A percentile compares a stretch with the other conserved stretches of the same genome.
These are phyloP conservation scores for Paramecium sexaurelia DNA, from an alignment of 73 alveolate genomes.

Conservation along the genomic window DNA sequence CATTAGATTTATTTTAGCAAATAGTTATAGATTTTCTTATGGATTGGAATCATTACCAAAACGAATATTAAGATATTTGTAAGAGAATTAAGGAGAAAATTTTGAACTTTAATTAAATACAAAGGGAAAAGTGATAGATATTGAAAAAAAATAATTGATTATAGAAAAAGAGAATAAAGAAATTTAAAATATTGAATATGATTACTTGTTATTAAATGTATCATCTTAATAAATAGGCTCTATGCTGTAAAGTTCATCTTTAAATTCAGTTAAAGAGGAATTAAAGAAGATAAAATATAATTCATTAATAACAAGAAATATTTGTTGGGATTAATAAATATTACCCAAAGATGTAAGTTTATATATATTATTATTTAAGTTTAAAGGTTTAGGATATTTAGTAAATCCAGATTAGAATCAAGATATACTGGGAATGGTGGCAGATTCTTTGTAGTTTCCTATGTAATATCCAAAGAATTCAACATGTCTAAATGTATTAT, in stretches of 20 bases:
- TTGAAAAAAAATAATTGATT: not conserved
- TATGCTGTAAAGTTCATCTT: not conserved
- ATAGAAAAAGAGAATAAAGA: not conserved
- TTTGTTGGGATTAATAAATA: not conserved
- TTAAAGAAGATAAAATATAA: not conserved
- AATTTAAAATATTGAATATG: not conserved
- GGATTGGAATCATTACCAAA: constrained; percentile 18
- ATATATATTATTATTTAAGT: not conserved
- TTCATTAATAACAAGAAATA: not conserved
- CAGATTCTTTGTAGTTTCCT: constrained; percentile 24
- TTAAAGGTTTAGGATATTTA: constrained; percentile 50
- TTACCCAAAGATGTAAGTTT: not conserved
- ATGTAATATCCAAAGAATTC: not conserved
- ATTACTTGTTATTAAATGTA: not conserved
- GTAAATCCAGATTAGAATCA: constrained; percentile 11
- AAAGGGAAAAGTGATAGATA: not conserved
- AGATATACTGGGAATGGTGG: not conserved
- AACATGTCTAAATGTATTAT: not conserved
- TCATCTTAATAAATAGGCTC: not conserved
- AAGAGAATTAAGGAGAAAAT: not conserved
- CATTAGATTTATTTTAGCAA: not conserved
- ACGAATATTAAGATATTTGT: not conserved
- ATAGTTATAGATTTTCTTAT: constrained; percentile 3
- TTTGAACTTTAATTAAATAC: not conserved
- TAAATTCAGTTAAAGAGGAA: not conserved